A percentile compares a stretch with the other conserved stretches of the same genome.
Evolutionary conservation across 2,329 filamentous ascomycete genomes (phyloP).

Genomic region (Cytospora schulzeri): DNA sequence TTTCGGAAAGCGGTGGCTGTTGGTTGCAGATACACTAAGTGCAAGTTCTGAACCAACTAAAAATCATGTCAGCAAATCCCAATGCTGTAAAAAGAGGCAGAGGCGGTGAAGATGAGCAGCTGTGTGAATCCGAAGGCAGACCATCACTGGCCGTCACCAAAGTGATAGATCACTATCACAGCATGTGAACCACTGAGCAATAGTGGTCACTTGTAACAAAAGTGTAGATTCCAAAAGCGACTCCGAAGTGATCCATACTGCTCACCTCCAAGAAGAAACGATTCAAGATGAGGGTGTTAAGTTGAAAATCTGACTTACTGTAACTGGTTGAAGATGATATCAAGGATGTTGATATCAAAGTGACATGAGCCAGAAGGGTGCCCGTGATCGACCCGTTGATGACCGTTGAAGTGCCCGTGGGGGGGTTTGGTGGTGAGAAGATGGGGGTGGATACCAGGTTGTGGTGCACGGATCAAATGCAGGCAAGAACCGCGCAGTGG

Average conservation of each 20-base stretch:
- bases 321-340: background rate
- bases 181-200: slow-evolving; percentile 2
- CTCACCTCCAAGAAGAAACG: background rate
- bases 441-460: slow-evolving; percentile 26
- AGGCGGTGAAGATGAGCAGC: slow-evolving; percentile 16
- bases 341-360: slow-evolving; percentile 1
- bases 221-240: slow-evolving; percentile 7
- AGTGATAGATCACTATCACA: slow-evolving; percentile 19
- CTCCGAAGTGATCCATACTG: background rate
- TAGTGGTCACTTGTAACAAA: slow-evolving; percentile 8
- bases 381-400: background rate
- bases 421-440: slow-evolving; percentile 18
- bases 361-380: slow-evolving; percentile 1
- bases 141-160: background rate
- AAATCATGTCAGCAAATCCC: slow-evolving; percentile 20
- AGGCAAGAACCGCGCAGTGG: slow-evolving; percentile 24
- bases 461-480: slow-evolving; percentile 29
- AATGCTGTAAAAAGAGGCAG: background rate
- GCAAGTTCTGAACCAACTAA: slow-evolving; percentile 14
- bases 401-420: slow-evolving; percentile 10
- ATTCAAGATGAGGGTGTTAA: background rate
- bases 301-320: slow-evolving; percentile 9
- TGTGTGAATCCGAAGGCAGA: background rate
- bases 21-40: slow-evolving; percentile 20
- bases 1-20: slow-evolving; percentile 25